Conservation (phyloP, 768 basidiomycete genomes). For the Zangia roseola region DNA sequence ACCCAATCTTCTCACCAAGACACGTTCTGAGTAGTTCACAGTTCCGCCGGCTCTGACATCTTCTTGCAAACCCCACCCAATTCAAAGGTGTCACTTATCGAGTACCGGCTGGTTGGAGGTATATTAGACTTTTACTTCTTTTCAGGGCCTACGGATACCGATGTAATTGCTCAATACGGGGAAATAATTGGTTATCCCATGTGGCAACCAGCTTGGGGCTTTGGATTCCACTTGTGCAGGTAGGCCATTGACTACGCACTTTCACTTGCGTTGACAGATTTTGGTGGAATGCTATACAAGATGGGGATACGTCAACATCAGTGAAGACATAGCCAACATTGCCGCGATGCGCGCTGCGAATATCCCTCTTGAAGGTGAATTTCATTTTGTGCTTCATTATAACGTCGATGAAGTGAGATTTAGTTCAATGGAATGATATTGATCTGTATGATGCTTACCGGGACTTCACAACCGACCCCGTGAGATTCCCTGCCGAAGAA, state of each 20-base stretch:
- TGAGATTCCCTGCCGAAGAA: conserved; percentile 55
- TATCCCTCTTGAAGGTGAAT: conserved; percentile 67
- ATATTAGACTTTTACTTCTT: conserved; percentile 78
- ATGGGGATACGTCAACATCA: conserved; percentile 50
- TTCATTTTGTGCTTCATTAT: neutral
- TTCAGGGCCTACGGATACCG: conserved; percentile 47
- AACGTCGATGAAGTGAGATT: neutral
- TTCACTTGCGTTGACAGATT: too few relatives aligned
- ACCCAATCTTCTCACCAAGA: too few relatives aligned
- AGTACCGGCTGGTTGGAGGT: conserved; percentile 74
- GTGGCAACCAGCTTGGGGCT: conserved; percentile 71
- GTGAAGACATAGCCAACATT: conserved; percentile 47
- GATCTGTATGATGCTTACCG: conserved; percentile 68
- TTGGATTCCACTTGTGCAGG: conserved; percentile 75
- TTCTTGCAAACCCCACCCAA: conserved; percentile 57
- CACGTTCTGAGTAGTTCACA: conserved; percentile 20
- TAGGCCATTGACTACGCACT: conserved; percentile 21
- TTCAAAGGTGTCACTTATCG: conserved; percentile 56
- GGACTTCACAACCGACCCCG: conserved; percentile 67
- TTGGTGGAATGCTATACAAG: neutral
- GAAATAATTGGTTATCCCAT: conserved; percentile 61
- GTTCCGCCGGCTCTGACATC: conserved; percentile 67
- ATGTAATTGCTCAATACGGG: conserved; percentile 68
- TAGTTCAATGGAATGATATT: conserved; percentile 77
- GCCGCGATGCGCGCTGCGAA: conserved; percentile 62